Conservation (phyloP, 768 basidiomycete genomes). For the Holtermannia corniformis region DNA sequence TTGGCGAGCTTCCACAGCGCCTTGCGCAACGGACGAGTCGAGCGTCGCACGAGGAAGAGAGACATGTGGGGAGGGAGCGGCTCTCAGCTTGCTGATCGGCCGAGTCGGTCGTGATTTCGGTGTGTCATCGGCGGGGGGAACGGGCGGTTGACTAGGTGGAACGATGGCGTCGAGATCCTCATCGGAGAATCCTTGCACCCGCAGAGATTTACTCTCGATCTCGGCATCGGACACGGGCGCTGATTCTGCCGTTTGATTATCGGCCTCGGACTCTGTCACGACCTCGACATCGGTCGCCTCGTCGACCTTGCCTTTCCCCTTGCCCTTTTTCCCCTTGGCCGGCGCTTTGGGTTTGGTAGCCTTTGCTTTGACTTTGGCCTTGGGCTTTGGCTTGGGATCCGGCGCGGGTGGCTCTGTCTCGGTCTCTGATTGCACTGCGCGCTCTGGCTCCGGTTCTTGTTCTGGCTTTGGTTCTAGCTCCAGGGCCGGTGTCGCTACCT, state of each 20-base stretch:
- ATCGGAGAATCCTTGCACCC: conserved; percentile 2
- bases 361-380: conserved; percentile 2
- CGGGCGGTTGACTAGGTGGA: too few species aligned
- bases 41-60: conserved; percentile 10
- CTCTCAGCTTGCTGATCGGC: not conserved
- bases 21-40: conserved; percentile 13
- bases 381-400: not conserved
- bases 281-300: not conserved
- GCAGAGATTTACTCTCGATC: not conserved
- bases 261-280: not conserved
- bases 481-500: too few species aligned
- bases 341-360: conserved; percentile 3
- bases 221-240: not conserved
- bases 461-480: conserved; percentile 5
- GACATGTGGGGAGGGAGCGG: not conserved
- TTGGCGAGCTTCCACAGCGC: conserved; percentile 18
- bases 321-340: not conserved
- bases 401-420: not conserved
- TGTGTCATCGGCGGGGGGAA: not conserved
- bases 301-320: conserved; percentile 1
- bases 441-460: not conserved
- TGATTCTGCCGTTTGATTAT: not conserved
- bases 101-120: not conserved
- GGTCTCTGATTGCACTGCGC: not conserved
- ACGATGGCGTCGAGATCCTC: too few species aligned